phyloP scores from a whole-genome alignment of 2,329 filamentous ascomycete species.

The Neonectria hederae region DNA sequence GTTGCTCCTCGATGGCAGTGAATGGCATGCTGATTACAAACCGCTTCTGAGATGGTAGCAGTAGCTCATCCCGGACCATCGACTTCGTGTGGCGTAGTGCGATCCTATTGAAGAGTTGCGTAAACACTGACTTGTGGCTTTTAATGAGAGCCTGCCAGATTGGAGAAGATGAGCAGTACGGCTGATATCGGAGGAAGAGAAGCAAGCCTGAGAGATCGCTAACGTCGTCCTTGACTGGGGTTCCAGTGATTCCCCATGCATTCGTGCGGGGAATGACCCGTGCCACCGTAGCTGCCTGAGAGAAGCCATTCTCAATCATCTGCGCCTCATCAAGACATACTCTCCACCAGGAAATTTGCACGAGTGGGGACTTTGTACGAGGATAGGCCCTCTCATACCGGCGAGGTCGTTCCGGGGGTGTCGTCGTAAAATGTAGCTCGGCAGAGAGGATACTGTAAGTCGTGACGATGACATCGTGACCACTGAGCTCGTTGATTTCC shows the following conservation, averaged over 20 bases:
- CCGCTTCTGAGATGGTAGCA: conserved; percentile 83
- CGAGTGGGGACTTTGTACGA: conserved; percentile 76
- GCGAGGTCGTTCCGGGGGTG: conserved; percentile 73
- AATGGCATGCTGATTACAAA: conserved; percentile 91
- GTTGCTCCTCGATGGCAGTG: conserved; percentile 88
- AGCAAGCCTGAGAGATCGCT: conserved; percentile 82
- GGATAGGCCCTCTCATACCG: conserved; percentile 74
- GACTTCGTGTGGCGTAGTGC: conserved; percentile 88
- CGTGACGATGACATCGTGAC: conserved; percentile 69
- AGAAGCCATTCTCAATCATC: conserved; percentile 91
- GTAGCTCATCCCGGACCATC: conserved; percentile 79
- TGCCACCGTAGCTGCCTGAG: conserved; percentile 82
- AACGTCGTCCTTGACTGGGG: conserved; percentile 83
- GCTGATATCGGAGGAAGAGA: conserved; percentile 81
- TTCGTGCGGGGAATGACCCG: conserved; percentile 83
- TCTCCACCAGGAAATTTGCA: conserved; percentile 88
- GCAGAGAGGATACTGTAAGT: conserved; percentile 76
- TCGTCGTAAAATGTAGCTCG: conserved; percentile 81
- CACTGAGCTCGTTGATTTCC: conserved; percentile 56
- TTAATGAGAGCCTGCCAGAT: conserved; percentile 75
- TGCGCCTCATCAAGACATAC: conserved; percentile 83
- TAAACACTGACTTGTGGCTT: conserved; percentile 71
- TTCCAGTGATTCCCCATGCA: conserved; percentile 90
- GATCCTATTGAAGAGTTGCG: conserved; percentile 74
- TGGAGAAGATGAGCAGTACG: conserved; percentile 71